Evolutionary conservation across 2,329 filamentous ascomycete genomes (phyloP).

Genomic region (Pseudogymnoascus verrucosus): DNA sequence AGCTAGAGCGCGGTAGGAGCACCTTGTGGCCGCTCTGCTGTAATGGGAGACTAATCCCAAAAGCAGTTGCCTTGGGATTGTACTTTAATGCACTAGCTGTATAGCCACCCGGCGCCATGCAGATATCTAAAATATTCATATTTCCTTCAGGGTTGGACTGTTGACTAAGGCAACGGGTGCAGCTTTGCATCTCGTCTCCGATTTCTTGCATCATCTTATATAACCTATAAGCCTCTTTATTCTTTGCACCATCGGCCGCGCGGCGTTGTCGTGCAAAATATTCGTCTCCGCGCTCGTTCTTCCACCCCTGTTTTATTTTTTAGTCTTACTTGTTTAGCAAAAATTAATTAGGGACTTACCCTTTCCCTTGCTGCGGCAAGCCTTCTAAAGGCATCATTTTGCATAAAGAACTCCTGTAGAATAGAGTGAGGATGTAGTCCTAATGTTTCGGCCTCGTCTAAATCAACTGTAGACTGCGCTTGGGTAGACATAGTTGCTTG

Average conservation of each 20-base stretch:
- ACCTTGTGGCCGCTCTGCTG: slow-evolving; percentile 20
- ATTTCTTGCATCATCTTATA: slow-evolving; percentile 38
- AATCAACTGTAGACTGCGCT: neutral
- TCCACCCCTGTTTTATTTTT: slow-evolving; percentile 34
- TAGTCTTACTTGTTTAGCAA: neutral
- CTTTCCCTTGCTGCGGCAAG: neutral
- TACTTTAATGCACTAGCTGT: slow-evolving; percentile 17
- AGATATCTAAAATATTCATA: slow-evolving; percentile 22
- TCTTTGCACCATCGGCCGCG: slow-evolving; percentile 29
- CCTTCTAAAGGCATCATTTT: neutral
- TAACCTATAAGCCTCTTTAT: slow-evolving; percentile 25
- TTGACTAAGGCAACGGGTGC: slow-evolving; percentile 12
- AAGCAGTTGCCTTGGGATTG: slow-evolving; percentile 15
- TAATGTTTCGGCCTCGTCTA: neutral
- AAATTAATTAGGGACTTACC: neutral
- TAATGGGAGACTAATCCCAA: slow-evolving; percentile 18
- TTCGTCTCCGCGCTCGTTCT: slow-evolving; percentile 34
- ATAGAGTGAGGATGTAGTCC: neutral
- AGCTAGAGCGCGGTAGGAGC: slow-evolving; percentile 11
- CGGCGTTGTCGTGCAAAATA: slow-evolving; percentile 35
- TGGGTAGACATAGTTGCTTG: neutral
- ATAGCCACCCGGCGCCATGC: slow-evolving; percentile 22
- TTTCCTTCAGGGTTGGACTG: neutral
- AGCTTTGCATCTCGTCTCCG: slow-evolving; percentile 33
- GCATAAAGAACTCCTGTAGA: neutral